A percentile compares a stretch with the other conserved stretches of the same genome.
These are phyloP conservation scores for Physcomitrium patens DNA, from an alignment of 225 moss, liverwort and hornwort genomes.

Conservation along the genomic window DNA sequence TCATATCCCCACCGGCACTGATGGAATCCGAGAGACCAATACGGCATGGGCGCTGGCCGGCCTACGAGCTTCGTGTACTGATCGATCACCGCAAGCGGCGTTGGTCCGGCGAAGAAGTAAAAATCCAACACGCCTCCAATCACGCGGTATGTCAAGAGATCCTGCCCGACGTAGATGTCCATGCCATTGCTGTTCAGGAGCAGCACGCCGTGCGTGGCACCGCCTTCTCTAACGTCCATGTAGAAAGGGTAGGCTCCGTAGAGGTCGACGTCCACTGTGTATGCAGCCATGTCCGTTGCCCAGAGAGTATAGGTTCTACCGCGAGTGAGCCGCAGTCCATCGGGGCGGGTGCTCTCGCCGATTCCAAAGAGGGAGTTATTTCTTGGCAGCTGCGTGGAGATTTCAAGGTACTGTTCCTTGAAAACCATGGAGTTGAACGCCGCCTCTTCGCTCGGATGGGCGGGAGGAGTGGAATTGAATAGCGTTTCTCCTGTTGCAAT, in stretches of 20 bases:
- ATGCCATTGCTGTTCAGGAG: conserved; percentile 96
- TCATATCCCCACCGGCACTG: conserved; percentile 90
- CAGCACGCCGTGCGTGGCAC: conserved; percentile 74
- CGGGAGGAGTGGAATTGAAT: conserved; percentile 72
- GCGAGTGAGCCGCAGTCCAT: conserved; percentile 61
- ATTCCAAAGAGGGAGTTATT: conserved; percentile 70
- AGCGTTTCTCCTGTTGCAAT: conserved; percentile 61
- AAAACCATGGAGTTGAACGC: conserved; percentile 76
- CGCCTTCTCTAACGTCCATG: conserved; percentile 69
- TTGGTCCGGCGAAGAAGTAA: conserved; percentile 81
- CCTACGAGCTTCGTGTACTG: conserved; percentile 87
- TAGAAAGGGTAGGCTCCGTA: conserved; percentile 85
- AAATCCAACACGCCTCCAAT: conserved; percentile 87
- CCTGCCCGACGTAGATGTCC: conserved; percentile 68
- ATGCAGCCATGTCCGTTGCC: conserved; percentile 74
- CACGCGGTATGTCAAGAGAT: conserved; percentile 63
- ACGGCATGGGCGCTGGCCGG: conserved; percentile 87
- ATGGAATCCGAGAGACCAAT: conserved; percentile 86
- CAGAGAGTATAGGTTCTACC: conserved; percentile 76
- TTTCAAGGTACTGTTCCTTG: conserved; percentile 89
- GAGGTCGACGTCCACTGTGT: conserved; percentile 64
- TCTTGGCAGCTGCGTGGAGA: conserved; percentile 67
- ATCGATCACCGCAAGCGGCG: conserved; percentile 71
- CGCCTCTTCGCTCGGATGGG: neutral
- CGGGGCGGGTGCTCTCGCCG: conserved; percentile 87